Evolutionary conservation across 371 early-diverging fungal genomes (phyloP).

Genomic region (Mucor mucedo): DNA sequence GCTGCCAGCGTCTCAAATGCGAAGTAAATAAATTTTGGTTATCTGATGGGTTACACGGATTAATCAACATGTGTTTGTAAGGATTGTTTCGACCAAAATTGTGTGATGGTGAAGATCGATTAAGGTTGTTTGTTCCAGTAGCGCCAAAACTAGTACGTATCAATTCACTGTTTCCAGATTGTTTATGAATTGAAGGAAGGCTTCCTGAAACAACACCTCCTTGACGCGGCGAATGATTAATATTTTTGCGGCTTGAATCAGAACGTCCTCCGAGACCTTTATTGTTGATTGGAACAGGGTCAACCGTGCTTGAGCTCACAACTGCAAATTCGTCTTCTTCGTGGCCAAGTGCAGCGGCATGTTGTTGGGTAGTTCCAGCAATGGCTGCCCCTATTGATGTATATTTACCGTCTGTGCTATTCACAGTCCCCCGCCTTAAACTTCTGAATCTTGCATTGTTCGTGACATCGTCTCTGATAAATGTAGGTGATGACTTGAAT

Average conservation of each 20-base stretch:
- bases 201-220: slow-evolving; percentile 39
- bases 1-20: slow-evolving; percentile 83
- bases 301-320: slow-evolving; percentile 65
- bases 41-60: slow-evolving; percentile 77
- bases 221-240: slow-evolving; percentile 46
- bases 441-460: slow-evolving; percentile 25
- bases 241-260: slow-evolving; percentile 26
- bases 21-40: slow-evolving; percentile 64
- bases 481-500: slow-evolving; percentile 44
- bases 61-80: slow-evolving; percentile 50
- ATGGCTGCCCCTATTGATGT: slow-evolving; percentile 13
- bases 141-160: slow-evolving; percentile 46
- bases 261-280: slow-evolving; percentile 36
- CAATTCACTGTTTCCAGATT: slow-evolving; percentile 54
- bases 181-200: slow-evolving; percentile 48
- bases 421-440: slow-evolving; percentile 41
- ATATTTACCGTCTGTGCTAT: slow-evolving; percentile 38
- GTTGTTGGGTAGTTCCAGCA: not conserved
- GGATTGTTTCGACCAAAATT: slow-evolving; percentile 30
- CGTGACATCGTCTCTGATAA: slow-evolving; percentile 22
- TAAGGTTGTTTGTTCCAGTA: slow-evolving; percentile 14
- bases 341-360: not conserved
- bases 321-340: slow-evolving; percentile 63
- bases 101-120: slow-evolving; percentile 49
- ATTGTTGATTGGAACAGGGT: slow-evolving; percentile 63